Evolutionary conservation across 2,329 filamentous ascomycete species (phyloP).

Genomic region (Claviceps sp.): DNA sequence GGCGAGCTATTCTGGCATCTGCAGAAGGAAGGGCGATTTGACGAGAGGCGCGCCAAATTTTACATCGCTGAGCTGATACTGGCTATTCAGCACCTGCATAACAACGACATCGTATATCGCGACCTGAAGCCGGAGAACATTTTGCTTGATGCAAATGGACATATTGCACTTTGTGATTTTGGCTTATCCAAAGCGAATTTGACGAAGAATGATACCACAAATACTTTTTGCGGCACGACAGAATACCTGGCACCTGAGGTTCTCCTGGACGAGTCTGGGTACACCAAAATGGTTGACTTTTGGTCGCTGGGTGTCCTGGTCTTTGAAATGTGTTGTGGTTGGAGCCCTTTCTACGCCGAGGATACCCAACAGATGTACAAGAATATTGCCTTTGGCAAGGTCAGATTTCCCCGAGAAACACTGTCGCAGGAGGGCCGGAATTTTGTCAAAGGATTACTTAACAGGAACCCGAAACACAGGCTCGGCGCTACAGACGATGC

Average conservation of each 20-base stretch:
- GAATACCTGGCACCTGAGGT: conserved; percentile 96
- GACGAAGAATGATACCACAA: conserved; percentile 93
- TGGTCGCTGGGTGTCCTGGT: conserved; percentile 96
- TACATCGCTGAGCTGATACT: conserved; percentile 97
- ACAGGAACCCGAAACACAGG: conserved; percentile 91
- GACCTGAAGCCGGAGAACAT: conserved; percentile 98
- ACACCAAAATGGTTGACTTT: conserved; percentile 99
- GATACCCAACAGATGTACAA: conserved; percentile 99
- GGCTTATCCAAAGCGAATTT: conserved; percentile 95
- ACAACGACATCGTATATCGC: conserved; percentile 95
- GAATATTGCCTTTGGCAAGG: conserved; percentile 98
- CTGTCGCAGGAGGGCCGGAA: conserved; percentile 89
- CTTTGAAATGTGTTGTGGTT: conserved; percentile 99
- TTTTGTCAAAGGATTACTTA: conserved; percentile 94
- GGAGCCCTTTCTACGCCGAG: conserved; percentile 97
- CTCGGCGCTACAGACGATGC: conserved; percentile 85
- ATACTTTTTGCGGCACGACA: conserved; percentile 96
- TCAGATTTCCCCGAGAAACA: conserved; percentile 88
- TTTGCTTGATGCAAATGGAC: conserved; percentile 87
- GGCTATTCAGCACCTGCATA: conserved; percentile 85
- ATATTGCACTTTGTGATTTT: conserved; percentile 96
- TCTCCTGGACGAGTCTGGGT: conserved; percentile 86
- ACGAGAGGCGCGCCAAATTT: conserved; percentile 90
- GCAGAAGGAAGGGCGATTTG: conserved; percentile 91
- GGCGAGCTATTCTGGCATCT: conserved; percentile 98